These are phyloP conservation scores for Bryoglossum gracile DNA, from an alignment of 495 filamentous ascomycete genomes.

Conservation along the genomic window DNA sequence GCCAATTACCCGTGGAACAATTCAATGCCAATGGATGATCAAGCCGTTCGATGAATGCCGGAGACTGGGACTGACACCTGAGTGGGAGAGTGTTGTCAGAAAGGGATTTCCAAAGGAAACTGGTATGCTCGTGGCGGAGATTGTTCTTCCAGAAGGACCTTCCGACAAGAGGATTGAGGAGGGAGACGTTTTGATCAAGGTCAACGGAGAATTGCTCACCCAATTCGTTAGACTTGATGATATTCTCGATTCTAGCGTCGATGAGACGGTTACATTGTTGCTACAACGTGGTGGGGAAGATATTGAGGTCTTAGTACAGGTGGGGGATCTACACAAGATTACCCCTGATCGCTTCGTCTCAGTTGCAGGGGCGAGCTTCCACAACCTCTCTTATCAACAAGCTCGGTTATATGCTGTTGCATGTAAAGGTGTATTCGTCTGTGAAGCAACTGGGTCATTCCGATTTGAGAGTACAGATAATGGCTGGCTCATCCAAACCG, in stretches of 20 bases:
- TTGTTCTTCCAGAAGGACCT: conserved; percentile 85
- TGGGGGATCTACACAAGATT: conserved; percentile 89
- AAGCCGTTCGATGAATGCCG: conserved; percentile 98
- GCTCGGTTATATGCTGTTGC: conserved; percentile 89
- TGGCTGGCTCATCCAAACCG: conserved; percentile 83
- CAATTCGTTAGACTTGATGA: conserved; percentile 92
- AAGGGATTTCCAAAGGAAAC: conserved; percentile 85
- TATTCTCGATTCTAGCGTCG: conserved; percentile 85
- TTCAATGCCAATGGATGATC: conserved; percentile 93
- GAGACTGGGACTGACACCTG: conserved; percentile 71
- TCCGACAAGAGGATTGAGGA: conserved; percentile 80
- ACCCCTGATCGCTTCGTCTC: conserved; percentile 93
- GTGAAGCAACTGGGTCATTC: conserved; percentile 92
- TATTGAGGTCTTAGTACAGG: conserved; percentile 74
- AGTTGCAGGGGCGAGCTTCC: conserved; percentile 88
- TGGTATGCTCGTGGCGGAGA: conserved; percentile 94
- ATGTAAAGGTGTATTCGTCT: conserved; percentile 86
- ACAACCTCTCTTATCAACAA: conserved; percentile 93
- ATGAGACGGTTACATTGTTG: conserved; percentile 60
- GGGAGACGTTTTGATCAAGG: conserved; percentile 90
- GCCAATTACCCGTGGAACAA: conserved; percentile 81
- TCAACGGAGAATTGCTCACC: conserved; percentile 90
- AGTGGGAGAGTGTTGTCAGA: conserved; percentile 80
- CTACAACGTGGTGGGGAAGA: conserved; percentile 86
- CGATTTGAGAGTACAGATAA: conserved; percentile 83